phyloP scores from a whole-genome alignment of 2,329 filamentous ascomycete genomes.

The Sporothrix protearum region DNA sequence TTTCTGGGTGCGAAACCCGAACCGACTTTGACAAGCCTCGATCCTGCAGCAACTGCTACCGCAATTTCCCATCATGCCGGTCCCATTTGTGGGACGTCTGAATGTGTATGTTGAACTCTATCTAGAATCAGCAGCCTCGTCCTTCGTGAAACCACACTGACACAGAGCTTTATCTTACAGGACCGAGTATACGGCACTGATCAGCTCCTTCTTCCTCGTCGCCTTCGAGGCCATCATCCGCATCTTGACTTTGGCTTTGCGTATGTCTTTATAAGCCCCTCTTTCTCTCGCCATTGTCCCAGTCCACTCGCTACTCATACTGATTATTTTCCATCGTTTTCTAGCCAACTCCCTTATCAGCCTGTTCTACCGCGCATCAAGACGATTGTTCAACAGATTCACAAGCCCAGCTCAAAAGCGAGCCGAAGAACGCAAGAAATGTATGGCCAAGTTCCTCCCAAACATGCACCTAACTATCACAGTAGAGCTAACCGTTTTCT shows the following conservation, averaged over 20 bases:
- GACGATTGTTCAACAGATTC: constrained; percentile 75
- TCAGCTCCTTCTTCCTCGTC: constrained; percentile 79
- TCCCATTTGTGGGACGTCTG: constrained; percentile 52
- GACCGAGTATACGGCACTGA: constrained; percentile 81
- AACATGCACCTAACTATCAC: constrained; percentile 28
- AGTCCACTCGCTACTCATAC: not conserved
- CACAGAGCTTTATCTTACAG: constrained; percentile 40
- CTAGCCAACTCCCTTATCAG: constrained; percentile 77
- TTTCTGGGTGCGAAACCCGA: not conserved
- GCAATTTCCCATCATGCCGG: constrained; percentile 41
- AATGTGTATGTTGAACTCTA: constrained; percentile 44
- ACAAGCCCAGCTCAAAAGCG: constrained; percentile 66
- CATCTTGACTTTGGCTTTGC: constrained; percentile 81
- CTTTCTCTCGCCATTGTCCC: not conserved
- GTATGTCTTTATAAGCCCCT: constrained; percentile 48
- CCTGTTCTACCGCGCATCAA: constrained; percentile 78
- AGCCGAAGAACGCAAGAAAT: constrained; percentile 65
- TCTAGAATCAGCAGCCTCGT: not conserved
- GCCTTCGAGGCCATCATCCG: constrained; percentile 78
- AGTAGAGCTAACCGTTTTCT: constrained; percentile 40
- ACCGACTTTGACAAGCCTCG: not conserved
- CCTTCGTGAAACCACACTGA: constrained; percentile 15
- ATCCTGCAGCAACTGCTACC: not conserved
- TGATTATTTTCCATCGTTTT: too few relatives aligned
- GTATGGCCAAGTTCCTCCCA: constrained; percentile 36